Conservation (phyloP, 1,139 yeast species). For the Blastobotrys indianensis region DNA sequence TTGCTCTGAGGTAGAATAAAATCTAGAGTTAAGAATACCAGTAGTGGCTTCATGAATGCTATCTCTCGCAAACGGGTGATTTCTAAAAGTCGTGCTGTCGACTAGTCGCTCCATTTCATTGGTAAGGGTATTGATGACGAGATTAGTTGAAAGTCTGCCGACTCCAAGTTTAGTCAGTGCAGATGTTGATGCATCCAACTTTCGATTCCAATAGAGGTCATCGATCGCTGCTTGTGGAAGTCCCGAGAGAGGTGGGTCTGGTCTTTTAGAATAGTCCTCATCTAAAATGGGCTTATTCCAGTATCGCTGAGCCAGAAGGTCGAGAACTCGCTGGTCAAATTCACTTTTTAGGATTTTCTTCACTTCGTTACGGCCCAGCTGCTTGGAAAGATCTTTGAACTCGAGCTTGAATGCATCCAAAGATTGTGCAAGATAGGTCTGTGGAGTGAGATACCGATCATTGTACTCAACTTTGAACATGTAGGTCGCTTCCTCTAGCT, state of each 20-base stretch:
- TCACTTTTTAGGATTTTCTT: slow-evolving; percentile 73
- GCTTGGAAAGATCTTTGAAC: slow-evolving; percentile 78
- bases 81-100: slow-evolving; percentile 65
- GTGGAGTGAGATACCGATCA: slow-evolving; percentile 89
- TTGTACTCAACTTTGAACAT: slow-evolving; percentile 94
- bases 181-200: slow-evolving; percentile 76
- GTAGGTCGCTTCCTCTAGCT: slow-evolving; percentile 87
- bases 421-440: slow-evolving; percentile 86
- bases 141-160: slow-evolving; percentile 79
- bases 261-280: slow-evolving; percentile 11
- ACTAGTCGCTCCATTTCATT: slow-evolving; percentile 72
- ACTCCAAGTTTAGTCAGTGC: slow-evolving; percentile 87
- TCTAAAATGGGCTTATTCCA: slow-evolving; percentile 64
- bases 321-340: slow-evolving; percentile 82
- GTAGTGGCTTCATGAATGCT: slow-evolving; percentile 83
- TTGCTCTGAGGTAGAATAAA: slow-evolving; percentile 92
- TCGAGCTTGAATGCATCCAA: slow-evolving; percentile 82
- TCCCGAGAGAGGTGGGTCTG: slow-evolving; percentile 51
- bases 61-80: slow-evolving; percentile 77
- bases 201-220: slow-evolving; percentile 82
- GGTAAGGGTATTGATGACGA: slow-evolving; percentile 73
- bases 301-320: slow-evolving; percentile 80
- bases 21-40: slow-evolving; percentile 68
- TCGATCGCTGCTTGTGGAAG: slow-evolving; percentile 51
- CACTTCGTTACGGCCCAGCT: slow-evolving; percentile 78